Evolutionary conservation across 129 eudicot species (phyloP).

Genomic region (Saposhnikovia divaricata): DNA sequence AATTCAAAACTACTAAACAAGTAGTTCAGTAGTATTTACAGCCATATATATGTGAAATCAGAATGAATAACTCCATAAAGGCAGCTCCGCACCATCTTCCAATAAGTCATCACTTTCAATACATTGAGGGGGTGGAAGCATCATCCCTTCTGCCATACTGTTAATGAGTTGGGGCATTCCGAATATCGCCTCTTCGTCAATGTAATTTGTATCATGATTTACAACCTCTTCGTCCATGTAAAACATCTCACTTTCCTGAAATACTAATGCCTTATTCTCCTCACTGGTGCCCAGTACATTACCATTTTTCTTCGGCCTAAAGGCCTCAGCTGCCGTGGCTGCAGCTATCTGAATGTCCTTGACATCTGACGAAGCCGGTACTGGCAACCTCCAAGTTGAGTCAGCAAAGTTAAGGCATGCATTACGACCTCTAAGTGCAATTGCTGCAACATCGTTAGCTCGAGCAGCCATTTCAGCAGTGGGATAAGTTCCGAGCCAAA

Average conservation of each 20-base stretch:
- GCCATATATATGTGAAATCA: not conserved
- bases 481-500: conserved; percentile 7
- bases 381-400: not conserved
- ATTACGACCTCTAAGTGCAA: not conserved
- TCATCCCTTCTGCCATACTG: conserved; percentile 40
- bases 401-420: conserved; percentile 4
- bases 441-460: conserved; percentile 1
- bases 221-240: not conserved
- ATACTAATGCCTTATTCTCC: not conserved
- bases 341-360: conserved; percentile 11
- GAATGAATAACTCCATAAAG: conserved; percentile 6
- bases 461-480: conserved; percentile 12
- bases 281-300: not conserved
- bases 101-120: not conserved
- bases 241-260: not conserved
- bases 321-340: not conserved
- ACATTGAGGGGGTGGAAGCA: conserved; percentile 6
- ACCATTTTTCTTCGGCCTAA: not conserved
- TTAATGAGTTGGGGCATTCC: conserved; percentile 35
- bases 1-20: not conserved
- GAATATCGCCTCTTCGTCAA: conserved; percentile 28
- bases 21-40: not conserved
- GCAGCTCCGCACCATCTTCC: not conserved
- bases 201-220: not conserved
- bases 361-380: not conserved